Conservation (phyloP, 495 filamentous ascomycete genomes). For the Penicillium dipodomyicola region DNA sequence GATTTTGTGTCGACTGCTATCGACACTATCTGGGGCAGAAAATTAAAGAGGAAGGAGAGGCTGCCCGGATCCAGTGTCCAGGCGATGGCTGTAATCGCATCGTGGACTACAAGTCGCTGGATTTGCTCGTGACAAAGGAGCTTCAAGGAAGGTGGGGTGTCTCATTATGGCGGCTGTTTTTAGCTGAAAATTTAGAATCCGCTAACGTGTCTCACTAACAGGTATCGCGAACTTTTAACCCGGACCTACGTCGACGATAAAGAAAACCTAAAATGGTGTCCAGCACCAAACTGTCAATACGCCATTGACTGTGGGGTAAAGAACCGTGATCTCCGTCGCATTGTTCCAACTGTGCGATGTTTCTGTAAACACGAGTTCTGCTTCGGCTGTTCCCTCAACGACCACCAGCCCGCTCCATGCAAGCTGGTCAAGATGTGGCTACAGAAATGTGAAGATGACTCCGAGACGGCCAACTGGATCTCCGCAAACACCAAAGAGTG, state of each 20-base stretch:
- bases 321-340: slow-evolving; percentile 72
- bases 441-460: slow-evolving; percentile 98
- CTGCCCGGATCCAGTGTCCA: slow-evolving; percentile 91
- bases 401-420: slow-evolving; percentile 93
- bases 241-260: slow-evolving; percentile 97
- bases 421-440: slow-evolving; percentile 91
- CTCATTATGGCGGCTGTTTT: background rate
- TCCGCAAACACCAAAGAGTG: slow-evolving; percentile 99
- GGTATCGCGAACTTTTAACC: slow-evolving; percentile 83
- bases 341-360: slow-evolving; percentile 89
- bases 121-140: slow-evolving; percentile 73
- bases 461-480: slow-evolving; percentile 98
- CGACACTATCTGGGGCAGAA: slow-evolving; percentile 86
- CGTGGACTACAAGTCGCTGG: slow-evolving; percentile 84
- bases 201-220: slow-evolving; percentile 26
- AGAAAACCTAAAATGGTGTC: slow-evolving; percentile 93
- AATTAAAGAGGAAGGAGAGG: slow-evolving; percentile 91
- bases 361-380: slow-evolving; percentile 83
- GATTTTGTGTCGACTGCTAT: slow-evolving; percentile 95
- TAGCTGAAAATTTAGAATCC: background rate
- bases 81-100: slow-evolving; percentile 83
- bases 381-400: slow-evolving; percentile 89
- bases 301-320: slow-evolving; percentile 87
- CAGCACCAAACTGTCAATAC: slow-evolving; percentile 90
- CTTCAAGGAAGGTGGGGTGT: slow-evolving; percentile 59